Percentiles rank a stretch among this genome's conserved stretches.
These are phyloP conservation scores for Dunaliella primolecta DNA, from an alignment of 139 green algal genomes.

Conservation along the genomic window DNA sequence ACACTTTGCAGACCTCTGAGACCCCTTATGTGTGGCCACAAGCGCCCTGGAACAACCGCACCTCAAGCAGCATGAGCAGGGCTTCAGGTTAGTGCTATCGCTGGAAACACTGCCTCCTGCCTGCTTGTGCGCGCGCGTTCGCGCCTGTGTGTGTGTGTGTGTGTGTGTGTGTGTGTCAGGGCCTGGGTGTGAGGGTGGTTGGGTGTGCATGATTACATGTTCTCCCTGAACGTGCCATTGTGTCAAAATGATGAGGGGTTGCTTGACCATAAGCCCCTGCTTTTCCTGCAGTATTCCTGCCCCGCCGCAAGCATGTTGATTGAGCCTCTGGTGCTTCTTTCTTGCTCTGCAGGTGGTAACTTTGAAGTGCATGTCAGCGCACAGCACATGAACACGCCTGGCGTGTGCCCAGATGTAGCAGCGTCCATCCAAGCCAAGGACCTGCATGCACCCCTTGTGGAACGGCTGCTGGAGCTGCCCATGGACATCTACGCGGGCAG, in stretches of 20 bases:
- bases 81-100: not conserved
- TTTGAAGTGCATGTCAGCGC: constrained; percentile 54
- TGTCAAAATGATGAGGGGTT: too few species aligned
- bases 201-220: too few species aligned
- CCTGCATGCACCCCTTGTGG: constrained; percentile 78
- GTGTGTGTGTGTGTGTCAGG: not conserved
- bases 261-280: too few species aligned
- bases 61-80: not conserved
- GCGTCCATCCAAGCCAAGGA: constrained; percentile 35
- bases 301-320: too few species aligned
- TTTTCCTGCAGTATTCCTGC: too few species aligned
- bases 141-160: not conserved
- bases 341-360: constrained; percentile 45
- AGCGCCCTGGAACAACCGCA: not conserved
- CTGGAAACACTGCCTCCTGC: too few species aligned
- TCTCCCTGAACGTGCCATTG: too few species aligned
- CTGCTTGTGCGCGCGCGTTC: not conserved
- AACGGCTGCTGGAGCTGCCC: constrained; percentile 85
- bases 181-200: not conserved
- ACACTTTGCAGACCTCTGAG: not conserved
- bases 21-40: not conserved
- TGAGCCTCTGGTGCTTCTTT: too few species aligned
- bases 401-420: constrained; percentile 40
- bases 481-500: constrained; percentile 81
- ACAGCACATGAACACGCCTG: constrained; percentile 30